A percentile compares a stretch with the other conserved stretches of the same genome.
Evolutionary conservation across 179 eudicot genomes (phyloP).

Genomic region (Sideroxylon spinosum): DNA sequence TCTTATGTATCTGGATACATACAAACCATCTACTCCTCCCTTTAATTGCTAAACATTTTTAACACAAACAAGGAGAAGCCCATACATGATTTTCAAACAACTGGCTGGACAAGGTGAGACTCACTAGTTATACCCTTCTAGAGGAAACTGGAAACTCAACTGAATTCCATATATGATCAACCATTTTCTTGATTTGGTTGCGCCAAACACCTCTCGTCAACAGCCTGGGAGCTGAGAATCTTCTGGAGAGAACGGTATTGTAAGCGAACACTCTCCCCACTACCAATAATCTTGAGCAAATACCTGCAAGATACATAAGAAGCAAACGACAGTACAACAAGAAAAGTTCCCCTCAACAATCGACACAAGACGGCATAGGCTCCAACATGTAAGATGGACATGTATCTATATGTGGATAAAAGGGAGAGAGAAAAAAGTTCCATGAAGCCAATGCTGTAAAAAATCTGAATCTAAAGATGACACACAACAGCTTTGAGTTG

Average conservation of each 20-base stretch:
- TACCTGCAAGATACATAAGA: slow-evolving; percentile 37
- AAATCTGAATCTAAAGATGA: background rate
- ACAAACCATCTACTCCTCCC: background rate
- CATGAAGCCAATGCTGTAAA: background rate
- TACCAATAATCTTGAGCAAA: slow-evolving; percentile 54
- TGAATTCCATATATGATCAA: slow-evolving; percentile 16
- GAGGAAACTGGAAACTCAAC: background rate
- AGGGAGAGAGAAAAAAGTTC: background rate
- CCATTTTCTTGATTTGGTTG: slow-evolving; percentile 41
- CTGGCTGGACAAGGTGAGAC: background rate
- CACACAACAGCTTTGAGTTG: background rate
- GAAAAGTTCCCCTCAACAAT: background rate
- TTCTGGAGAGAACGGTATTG: slow-evolving; percentile 74
- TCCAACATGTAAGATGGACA: background rate
- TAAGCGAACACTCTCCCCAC: slow-evolving; percentile 68
- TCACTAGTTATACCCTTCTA: background rate
- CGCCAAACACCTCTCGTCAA: slow-evolving; percentile 35
- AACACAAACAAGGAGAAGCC: background rate
- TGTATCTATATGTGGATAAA: background rate
- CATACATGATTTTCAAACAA: slow-evolving; percentile 10
- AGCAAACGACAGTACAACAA: background rate
- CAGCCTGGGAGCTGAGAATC: slow-evolving; percentile 30
- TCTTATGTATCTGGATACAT: background rate
- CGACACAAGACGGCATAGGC: no score
- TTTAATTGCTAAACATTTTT: background rate